Evolutionary conservation across 768 basidiomycete species (phyloP), one percentile per base, ranked within the genome.

Genomic region (Russula ochroleuca): DNA sequence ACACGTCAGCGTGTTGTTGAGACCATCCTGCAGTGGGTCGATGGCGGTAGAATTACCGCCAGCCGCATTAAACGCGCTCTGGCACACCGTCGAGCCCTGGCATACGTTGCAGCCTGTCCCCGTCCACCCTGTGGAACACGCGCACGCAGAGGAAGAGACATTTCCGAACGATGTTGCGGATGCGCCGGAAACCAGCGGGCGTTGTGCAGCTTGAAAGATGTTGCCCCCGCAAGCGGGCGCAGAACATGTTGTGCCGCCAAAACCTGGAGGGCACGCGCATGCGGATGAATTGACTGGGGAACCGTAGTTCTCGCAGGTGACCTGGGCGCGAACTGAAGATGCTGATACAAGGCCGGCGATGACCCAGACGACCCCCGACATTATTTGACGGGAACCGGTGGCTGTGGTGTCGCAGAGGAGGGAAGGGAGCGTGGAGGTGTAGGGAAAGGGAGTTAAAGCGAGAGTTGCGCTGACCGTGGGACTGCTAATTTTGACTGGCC

Each of bases 101-200:
- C 94, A 96, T 41, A 95, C 90, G 69, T 91, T 92, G 72, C 91
- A 93, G 0, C 83, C 88, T 1, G 78, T 76, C 11, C 92, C 94
- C 1, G 78, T 79, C 93, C 93, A 95, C 2, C 88, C 93, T 48
- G 71, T 70, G 66, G 83, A 75, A 72, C 94, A 95, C 0, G 80
- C 75, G 72, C 94, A 97, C 1, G 76, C 78, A 23, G 85, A 78
- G 17, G 83, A 73, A 1, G 86, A 87, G 63, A 92, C 69, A 71
- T 95, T 94, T 15, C 84, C 79, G 51, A 83, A 83, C 9, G 76
- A 73, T 0, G 76, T 72, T 43, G 63, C 56, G 11, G 57, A 25
- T 0, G 77, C 72, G 35, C 72, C 61, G 19, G 80, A 71, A 14
- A 82, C 75, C 53, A 87, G 72, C 45, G 84, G 73, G n/a, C 85